phyloP scores from a whole-genome alignment of 1,284 basidiomycete genomes.

The Paramarasmius palmivorus region DNA sequence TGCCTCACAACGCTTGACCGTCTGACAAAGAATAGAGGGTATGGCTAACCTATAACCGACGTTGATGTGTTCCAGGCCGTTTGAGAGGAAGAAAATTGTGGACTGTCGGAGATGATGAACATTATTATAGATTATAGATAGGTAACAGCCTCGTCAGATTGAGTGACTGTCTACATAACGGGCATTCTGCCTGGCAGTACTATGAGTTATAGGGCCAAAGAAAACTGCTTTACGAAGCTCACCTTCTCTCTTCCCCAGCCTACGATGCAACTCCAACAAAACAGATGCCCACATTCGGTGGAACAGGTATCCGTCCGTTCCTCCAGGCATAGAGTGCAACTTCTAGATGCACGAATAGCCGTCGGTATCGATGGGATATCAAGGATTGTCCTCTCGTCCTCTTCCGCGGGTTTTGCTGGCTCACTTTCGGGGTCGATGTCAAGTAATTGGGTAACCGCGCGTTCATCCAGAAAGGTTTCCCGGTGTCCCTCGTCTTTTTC shows the following conservation, averaged over 20 bases:
- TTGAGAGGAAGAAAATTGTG: no score
- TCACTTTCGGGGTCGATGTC: conserved; percentile 54
- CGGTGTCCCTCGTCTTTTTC: conserved; percentile 14
- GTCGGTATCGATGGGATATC: conserved; percentile 55
- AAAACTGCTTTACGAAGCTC: conserved; percentile 14
- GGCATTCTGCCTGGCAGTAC: conserved; percentile 69
- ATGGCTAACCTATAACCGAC: no score
- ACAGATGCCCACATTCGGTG: conserved; percentile 93
- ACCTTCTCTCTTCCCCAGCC: conserved; percentile 90
- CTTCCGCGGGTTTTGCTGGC: conserved; percentile 58
- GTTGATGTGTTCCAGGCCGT: no score
- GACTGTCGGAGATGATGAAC: no score
- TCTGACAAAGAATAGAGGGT: no score
- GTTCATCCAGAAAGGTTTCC: conserved; percentile 66
- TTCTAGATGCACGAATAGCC: conserved; percentile 59
- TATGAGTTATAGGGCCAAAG: conserved; percentile 8
- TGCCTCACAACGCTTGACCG: no score
- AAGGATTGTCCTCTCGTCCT: conserved; percentile 67
- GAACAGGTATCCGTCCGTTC: conserved; percentile 79
- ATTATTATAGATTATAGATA: conserved; percentile 82
- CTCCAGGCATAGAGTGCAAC: conserved; percentile 86
- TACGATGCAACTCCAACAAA: conserved; percentile 92
- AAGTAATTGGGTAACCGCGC: conserved; percentile 61
- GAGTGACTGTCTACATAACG: conserved; percentile 81
- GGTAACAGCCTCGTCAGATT: conserved; percentile 75